Base-by-base conservation (phyloP, 257 asterid species). In the Marsdenia floribunda region DNA sequence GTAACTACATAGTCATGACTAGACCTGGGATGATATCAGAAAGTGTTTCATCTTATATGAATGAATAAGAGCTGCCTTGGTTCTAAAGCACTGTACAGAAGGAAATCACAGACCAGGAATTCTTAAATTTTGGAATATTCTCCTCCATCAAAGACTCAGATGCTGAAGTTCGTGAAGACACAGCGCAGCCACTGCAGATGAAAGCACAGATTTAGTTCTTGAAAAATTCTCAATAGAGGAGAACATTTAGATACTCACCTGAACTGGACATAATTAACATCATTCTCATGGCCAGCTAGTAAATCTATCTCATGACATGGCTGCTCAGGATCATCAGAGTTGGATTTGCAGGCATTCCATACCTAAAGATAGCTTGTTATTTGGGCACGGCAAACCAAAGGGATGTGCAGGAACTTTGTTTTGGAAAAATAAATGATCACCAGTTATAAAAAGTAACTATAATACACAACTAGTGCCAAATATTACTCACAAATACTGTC, bases 261-360 rank as follows among this genome's bases (percentile, higher is more conserved):
- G 90, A 93, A 93, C 82, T 93, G 97, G 21, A 88, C 98, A 70
- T 93, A 91, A 85, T 91, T 93, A 82, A 93, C 98, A 84, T 91
- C 98, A 79, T 91, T 89, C 88, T 91, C 98, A 69, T 91, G 98
- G 73, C 98, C 98, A 82, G 93, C 91, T 82, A 93, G 85, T 76
- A 89, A 83, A 81, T 91, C 98, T 40, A 91, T 88, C 84, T 93
- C 98, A 76, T 90, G 96, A 80, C 70, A 84, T 60, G 91, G 97
- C 84, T 89, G 91, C 65, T 87, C 97, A 24, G 90, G 90, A 77
- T 86, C 90, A 78, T 87, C 95, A 70, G 86, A 75, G 77, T 76
- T 87, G 79, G 93, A 82, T 83, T 90, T 93, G 78, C 81, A 76
- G 80, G 97, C 96, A 87, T 80, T 90, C 98, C 98, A 93, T 14